These are phyloP conservation scores for Brassica cretica DNA, from an alignment of 345 rosid genomes.

Conservation along the genomic window DNA sequence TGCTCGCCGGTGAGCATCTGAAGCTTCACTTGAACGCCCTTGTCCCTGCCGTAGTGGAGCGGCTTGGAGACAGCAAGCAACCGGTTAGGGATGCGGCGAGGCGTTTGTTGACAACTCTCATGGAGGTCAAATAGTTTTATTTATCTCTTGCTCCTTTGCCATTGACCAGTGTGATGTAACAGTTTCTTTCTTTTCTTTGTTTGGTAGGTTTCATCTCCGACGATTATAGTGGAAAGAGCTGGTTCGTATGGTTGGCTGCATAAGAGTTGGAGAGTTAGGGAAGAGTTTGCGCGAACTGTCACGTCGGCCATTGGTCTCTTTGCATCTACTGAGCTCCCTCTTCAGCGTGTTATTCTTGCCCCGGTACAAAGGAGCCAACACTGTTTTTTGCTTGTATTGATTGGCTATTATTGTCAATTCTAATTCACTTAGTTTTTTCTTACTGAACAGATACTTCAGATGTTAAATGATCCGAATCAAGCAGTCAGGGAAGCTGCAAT, in stretches of 20 bases:
- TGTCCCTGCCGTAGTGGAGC: conserved; percentile 90
- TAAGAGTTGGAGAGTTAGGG: conserved; percentile 96
- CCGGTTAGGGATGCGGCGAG: conserved; percentile 97
- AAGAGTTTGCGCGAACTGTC: conserved; percentile 94
- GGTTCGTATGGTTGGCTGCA: conserved; percentile 97
- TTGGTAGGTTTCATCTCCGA: conserved; percentile 83
- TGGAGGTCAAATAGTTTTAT: conserved; percentile 70
- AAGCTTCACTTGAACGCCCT: conserved; percentile 94
- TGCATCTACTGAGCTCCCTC: conserved; percentile 91
- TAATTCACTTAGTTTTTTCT: background rate
- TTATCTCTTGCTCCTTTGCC: background rate
- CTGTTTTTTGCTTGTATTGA: conserved; percentile 8
- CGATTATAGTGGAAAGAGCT: conserved; percentile 94
- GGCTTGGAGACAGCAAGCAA: conserved; percentile 87
- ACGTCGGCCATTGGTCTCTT: conserved; percentile 91
- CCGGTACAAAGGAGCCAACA: conserved; percentile 47
- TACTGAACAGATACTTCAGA: conserved; percentile 73
- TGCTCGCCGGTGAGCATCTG: conserved; percentile 87
- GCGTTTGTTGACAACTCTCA: conserved; percentile 88
- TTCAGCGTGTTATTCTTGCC: conserved; percentile 94
- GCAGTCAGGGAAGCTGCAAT: conserved; percentile 93
- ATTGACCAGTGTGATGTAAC: background rate
- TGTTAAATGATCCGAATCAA: conserved; percentile 85
- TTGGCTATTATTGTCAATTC: background rate
- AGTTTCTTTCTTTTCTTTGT: background rate